Evolutionary conservation across 2,329 filamentous ascomycete species (phyloP), one percentile per base, ranked within the genome.

Genomic region (Rutstroemia sp.): DNA sequence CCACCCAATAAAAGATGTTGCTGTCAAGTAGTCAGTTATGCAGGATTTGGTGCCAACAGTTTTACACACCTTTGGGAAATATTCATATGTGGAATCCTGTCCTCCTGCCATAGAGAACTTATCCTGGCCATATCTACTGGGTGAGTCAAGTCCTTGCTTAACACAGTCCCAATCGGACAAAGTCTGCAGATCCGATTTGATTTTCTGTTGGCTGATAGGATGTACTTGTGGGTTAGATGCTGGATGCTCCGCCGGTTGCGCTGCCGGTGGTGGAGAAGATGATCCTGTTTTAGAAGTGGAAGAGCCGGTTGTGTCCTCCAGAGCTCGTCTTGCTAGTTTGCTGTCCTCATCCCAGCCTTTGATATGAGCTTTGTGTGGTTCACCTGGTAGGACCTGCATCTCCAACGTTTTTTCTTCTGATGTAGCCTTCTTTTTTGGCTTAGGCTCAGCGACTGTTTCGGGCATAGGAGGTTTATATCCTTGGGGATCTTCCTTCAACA

Each of bases 1-100:
- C 90, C 91, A 57, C 89, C 88, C 2, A 95, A 79, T 5, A 95
- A 78, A 12, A 94, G 73, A 66, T 86, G 87, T 73, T 92, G 75
- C 67, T 83, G 40, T 34, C 34, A 17, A 39, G 2, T 16, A 9
- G 51, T 71, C 56, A 70, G 66, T 14, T 30, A 46, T 9, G n/a
- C 36, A 34, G 5, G 23, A 54, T 34, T 10, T n/a, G 25, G 7
- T 25, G 19, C 6, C 27, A 21, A 4, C 23, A 40, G 1, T n/a
- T 9, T 36, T 8, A 56, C 64, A 56, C 75, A 81, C 80, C 69
- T 87, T 87, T 56, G 83, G 77, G 61, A 87, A 84, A 65, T 88
- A 88, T 60, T 88, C 84, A 62, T 88, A 88, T 0, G 83, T 79
- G n/a, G 84, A 87, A 65, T 88, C 84, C 65, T 87, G 81, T 55